phyloP scores from a whole-genome alignment of 306 rosid species.

The Acacia confusa region DNA sequence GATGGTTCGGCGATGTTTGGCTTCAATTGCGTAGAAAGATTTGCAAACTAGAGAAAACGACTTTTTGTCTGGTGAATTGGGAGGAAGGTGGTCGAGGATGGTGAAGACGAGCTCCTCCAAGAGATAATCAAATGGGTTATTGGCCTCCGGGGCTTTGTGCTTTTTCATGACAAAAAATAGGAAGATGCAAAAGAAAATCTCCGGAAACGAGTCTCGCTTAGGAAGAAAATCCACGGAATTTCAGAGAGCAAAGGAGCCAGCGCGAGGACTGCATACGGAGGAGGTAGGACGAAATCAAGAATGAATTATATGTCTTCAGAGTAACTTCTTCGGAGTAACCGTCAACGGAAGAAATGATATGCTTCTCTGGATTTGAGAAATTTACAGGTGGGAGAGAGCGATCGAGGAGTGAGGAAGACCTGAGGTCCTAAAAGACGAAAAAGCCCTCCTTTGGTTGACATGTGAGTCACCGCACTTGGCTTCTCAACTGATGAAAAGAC shows the following conservation, averaged over 20 bases:
- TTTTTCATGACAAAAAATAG: slow-evolving; percentile 44
- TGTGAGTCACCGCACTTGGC: too few species aligned
- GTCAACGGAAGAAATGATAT: slow-evolving; percentile 28
- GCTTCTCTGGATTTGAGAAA: not conserved
- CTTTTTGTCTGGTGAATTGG: slow-evolving; percentile 49
- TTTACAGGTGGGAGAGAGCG: not conserved
- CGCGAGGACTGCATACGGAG: not conserved
- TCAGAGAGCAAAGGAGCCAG: not conserved
- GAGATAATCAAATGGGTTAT: slow-evolving; percentile 53
- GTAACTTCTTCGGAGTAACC: slow-evolving; percentile 27
- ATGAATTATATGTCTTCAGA: not conserved
- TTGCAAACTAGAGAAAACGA: slow-evolving; percentile 70
- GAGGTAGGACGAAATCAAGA: not conserved
- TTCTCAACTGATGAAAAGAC: slow-evolving; percentile 24
- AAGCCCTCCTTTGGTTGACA: slow-evolving; percentile 23
- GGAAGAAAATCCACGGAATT: not conserved
- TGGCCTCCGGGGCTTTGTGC: slow-evolving; percentile 26
- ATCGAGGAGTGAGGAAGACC: slow-evolving; percentile 6
- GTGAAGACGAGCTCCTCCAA: slow-evolving; percentile 73
- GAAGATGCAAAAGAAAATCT: not conserved
- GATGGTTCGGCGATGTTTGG: slow-evolving; percentile 68
- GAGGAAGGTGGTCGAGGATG: slow-evolving; percentile 62
- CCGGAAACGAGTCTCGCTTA: not conserved
- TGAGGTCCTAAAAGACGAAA: slow-evolving; percentile 27
- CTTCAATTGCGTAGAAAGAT: slow-evolving; percentile 57